These are phyloP conservation scores for Penicillium flavigenum DNA, from an alignment of 495 filamentous ascomycete species.

Conservation along the genomic window DNA sequence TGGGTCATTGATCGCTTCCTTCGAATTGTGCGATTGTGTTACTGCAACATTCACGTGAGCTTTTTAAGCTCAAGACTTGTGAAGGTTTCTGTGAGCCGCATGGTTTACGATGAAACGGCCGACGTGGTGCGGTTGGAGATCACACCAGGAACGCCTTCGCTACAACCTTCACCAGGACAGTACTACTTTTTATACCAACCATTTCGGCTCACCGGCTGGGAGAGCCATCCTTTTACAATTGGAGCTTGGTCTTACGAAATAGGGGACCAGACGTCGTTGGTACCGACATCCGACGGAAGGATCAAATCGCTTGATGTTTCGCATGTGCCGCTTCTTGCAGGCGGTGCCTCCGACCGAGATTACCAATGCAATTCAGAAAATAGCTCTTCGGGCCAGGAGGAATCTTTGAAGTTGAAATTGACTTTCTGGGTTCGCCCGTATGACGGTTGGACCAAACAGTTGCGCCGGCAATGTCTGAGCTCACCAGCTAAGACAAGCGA, in stretches of 20 bases:
- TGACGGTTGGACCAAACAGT: constrained; percentile 48
- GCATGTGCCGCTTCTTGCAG: constrained; percentile 37
- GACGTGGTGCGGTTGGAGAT: constrained; percentile 53
- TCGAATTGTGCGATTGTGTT: constrained; percentile 46
- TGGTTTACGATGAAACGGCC: constrained; percentile 47
- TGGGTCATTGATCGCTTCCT: constrained; percentile 54
- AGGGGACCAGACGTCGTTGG: background rate
- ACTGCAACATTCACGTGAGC: constrained; percentile 46
- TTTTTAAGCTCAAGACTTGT: constrained; percentile 18
- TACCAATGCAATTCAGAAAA: background rate
- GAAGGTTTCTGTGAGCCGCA: constrained; percentile 32
- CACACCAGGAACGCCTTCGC: constrained; percentile 28
- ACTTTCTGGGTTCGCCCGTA: constrained; percentile 50
- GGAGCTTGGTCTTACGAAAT: constrained; percentile 42
- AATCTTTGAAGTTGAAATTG: constrained; percentile 19
- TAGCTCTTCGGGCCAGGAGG: background rate
- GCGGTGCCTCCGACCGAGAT: constrained; percentile 6
- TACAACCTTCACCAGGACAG: constrained; percentile 47
- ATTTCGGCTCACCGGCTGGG: constrained; percentile 50
- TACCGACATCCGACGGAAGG: constrained; percentile 6
- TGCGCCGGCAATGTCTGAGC: constrained; percentile 40
- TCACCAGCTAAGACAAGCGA: constrained; percentile 20
- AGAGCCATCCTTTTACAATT: constrained; percentile 62
- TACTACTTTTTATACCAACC: constrained; percentile 60
- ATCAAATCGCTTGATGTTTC: constrained; percentile 23